phyloP scores from a whole-genome alignment of 2,329 filamentous ascomycete genomes.

The Apiospora phragmitis region DNA sequence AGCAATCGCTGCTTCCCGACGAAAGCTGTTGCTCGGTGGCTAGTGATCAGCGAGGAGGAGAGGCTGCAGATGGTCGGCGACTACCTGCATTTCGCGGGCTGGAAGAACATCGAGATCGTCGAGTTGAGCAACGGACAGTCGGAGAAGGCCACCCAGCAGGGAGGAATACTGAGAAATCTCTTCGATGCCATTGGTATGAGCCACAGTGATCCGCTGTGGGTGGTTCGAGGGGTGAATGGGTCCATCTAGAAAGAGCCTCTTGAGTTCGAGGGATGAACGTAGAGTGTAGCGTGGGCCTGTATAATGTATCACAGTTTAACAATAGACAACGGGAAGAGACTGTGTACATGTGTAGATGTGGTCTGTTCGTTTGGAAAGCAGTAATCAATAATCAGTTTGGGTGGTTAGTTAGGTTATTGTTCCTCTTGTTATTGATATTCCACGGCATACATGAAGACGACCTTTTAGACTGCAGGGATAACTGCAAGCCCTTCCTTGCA shows the following conservation, averaged over 20 bases:
- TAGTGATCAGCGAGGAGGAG: slow-evolving; percentile 10
- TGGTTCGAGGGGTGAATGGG: background rate
- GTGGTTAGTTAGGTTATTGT: background rate
- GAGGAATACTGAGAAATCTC: background rate
- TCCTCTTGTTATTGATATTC: no score
- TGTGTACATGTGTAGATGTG: background rate
- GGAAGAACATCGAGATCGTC: slow-evolving; percentile 13
- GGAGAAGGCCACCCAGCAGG: background rate
- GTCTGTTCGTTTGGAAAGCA: no score
- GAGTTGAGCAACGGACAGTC: slow-evolving; percentile 13
- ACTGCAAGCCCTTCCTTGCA: no score
- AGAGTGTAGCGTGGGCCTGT: no score
- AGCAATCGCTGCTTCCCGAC: slow-evolving; percentile 16
- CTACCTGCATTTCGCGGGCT: slow-evolving; percentile 14
- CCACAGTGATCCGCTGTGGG: background rate
- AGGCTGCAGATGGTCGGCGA: slow-evolving; percentile 15
- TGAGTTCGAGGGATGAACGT: background rate
- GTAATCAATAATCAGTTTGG: no score
- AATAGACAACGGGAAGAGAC: background rate
- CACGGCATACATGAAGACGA: no score
- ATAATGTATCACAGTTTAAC: background rate
- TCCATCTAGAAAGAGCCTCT: background rate
- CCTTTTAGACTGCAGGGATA: no score
- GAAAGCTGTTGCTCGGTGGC: slow-evolving; percentile 12
- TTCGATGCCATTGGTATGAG: background rate